Base-by-base conservation (phyloP, 2,329 filamentous ascomycete genomes). In the Emydomyces testavorans region DNA sequence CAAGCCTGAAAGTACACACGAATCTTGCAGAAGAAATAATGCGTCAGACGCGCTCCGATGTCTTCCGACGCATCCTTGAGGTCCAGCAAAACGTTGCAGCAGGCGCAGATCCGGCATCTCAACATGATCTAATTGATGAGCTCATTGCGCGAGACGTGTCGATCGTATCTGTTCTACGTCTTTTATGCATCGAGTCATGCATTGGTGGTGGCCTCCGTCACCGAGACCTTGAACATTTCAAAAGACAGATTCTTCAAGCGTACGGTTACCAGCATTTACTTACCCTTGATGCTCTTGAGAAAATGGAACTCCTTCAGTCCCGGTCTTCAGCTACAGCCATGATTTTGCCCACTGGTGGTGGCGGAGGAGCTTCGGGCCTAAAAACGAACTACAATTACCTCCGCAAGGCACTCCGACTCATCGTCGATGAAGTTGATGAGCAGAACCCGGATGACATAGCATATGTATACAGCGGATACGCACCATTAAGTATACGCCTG, bases 381-480 rank as follows among this genome's bases (percentile, higher is more conserved):
- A 87, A 88, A 64, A 94, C 89, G 8, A 95, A 96, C 63, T 98
- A 95, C 67, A 82, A 80, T 3, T 85, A 86, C 56, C 71, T 96
- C 4, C 83, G 93, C 47, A 94, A 92, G 63, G 81, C 82, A 52
- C 77, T 98, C 11, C 80, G 83, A 24, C 76, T 98, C 13, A 94
- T 95, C 61, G 83, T 95, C 48, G 92, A 98, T 62, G 92, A 96
- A 62, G 90, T 98, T 32, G 89, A 94, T 61, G 92, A 98, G 65
- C 82, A 92, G 50, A 84, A 93, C 39, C 92, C 92, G 2, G 85
- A 92, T 58, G 92, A 98, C 58, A 82, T 96, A 52, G 84, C 89
- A n/a, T 98, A 98, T 60, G 89, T 95, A 8, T 98, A 96, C 67
- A 94, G 86, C 54, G 93, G 92, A 45, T 98, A 96, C 62, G 92